Base-by-base conservation (phyloP, 352 stramenopile genomes). In the Phytophthora pistaciae region DNA sequence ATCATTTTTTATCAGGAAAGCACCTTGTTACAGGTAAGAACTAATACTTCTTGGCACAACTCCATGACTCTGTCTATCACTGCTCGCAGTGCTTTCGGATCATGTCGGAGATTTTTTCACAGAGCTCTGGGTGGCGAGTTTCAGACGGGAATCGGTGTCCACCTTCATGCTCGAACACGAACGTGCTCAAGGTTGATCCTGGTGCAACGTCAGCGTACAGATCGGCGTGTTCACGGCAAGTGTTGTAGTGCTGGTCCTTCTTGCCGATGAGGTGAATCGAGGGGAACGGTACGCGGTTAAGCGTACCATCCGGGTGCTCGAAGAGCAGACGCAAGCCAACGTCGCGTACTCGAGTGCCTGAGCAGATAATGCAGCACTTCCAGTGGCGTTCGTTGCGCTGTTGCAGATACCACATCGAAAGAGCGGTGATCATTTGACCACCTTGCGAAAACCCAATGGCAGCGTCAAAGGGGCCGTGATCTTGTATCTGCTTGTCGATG, bases 371-470 rank as follows among this genome's bases (percentile, higher is more conserved):
- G 44, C 72, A 80, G 49, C 84, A 68, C 33, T 85, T 85, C 82
- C 82, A 91, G 50, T 70, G 62, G 0, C 50, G 42, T 44, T 53
- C 53, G 11, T 70, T 75, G 21, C 67, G 62, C 31, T 80, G 50
- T 14, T 79, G 57, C 50, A 80, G 63, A 27, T 74, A 84, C 52
- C 72, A 76, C 75, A 84, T 83, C 16, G 78, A 74, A 48, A 87
- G 64, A 9, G 75, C 65, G 8, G 78, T 86, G 57, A 84, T 60
- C 50, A 91, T 64, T 40, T 85, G 74, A 1, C 64, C 78, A 40
- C 86, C 84, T 38, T 94, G 86, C 13, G 83, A 94, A 56, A 94
- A 94, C 5, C 81, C 82, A 21, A 91, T 9, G 44, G 78, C 77
- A 10, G 83, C 76, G 50, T 93, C 84, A 52, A 90, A 87, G 0